Percentiles rank a stretch among this genome's conserved stretches.
phyloP scores from a whole-genome alignment of 1,139 yeast genomes.

The Diutina scorzettiae region DNA sequence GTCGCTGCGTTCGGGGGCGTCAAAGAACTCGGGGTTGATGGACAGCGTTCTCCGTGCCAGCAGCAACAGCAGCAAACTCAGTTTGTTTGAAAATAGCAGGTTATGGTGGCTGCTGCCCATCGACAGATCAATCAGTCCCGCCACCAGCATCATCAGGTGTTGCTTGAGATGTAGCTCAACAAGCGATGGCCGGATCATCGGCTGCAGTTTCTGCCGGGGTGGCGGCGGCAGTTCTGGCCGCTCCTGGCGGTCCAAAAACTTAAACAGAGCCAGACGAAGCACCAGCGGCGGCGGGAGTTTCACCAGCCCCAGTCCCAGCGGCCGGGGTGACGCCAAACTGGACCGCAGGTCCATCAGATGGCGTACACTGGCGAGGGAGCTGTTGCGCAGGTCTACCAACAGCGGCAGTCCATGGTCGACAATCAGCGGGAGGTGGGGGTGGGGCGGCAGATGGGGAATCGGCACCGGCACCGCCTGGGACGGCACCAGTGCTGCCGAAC shows the following conservation, averaged over 20 bases:
- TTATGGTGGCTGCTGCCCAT: not conserved
- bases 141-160: constrained; percentile 1
- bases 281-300: constrained; percentile 3
- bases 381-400: no score
- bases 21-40: not conserved
- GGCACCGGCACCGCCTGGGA: constrained; percentile 5
- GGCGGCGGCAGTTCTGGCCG: constrained; percentile 3
- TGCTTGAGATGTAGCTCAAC: constrained; percentile 2
- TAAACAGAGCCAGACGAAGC: constrained; percentile 1
- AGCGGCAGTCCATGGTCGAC: not conserved
- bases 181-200: constrained; percentile 1
- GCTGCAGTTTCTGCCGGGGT: not conserved
- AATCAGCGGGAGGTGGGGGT: not conserved
- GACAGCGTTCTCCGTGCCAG: not conserved
- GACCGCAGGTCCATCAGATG: not conserved
- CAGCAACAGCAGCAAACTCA: constrained; percentile 5
- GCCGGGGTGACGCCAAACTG: not conserved
- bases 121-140: constrained; percentile 3
- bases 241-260: constrained; percentile 3
- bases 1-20: not conserved
- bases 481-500: not conserved
- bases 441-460: constrained; percentile 4
- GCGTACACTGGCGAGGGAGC: not conserved
- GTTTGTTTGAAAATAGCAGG: constrained; percentile 3
- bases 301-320: not conserved